Percentiles rank a stretch among this genome's conserved stretches.
These are phyloP conservation scores for Gloeophyllum trabeum DNA, from an alignment of 768 basidiomycete species.

Conservation along the genomic window DNA sequence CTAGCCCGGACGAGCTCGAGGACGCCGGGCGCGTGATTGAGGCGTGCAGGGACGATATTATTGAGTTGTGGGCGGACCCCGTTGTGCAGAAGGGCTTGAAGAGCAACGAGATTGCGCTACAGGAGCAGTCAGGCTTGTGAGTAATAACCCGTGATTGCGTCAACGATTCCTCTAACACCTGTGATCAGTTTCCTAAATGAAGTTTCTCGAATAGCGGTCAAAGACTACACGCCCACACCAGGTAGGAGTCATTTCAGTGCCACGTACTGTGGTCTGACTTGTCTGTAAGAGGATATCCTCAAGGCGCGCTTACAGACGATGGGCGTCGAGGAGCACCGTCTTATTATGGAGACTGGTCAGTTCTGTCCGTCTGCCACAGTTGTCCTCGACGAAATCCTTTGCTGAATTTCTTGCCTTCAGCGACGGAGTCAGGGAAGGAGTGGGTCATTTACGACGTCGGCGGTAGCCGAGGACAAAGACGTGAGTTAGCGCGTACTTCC, in stretches of 20 bases:
- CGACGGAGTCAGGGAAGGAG: conserved; percentile 21
- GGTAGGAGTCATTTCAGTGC: conserved; percentile 21
- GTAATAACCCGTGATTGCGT: conserved; percentile 15
- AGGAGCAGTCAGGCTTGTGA: conserved; percentile 55
- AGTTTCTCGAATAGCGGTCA: conserved; percentile 35
- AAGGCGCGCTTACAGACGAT: conserved; percentile 52
- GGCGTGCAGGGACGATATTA: conserved; percentile 44
- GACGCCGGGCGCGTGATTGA: conserved; percentile 33
- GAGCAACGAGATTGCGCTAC: conserved; percentile 31
- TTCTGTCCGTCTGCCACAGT: conserved; percentile 3
- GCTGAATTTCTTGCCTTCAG: background rate
- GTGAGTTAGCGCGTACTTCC: too few relatives aligned
- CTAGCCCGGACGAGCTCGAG: conserved; percentile 23
- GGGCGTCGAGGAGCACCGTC: conserved; percentile 53
- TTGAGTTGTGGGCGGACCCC: conserved; percentile 37
- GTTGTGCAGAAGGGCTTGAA: conserved; percentile 30
- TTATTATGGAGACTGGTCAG: conserved; percentile 34
- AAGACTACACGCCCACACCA: conserved; percentile 39
- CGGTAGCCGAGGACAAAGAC: conserved; percentile 44
- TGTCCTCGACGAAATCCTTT: background rate
- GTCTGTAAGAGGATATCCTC: conserved; percentile 45
- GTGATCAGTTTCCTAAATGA: conserved; percentile 44
- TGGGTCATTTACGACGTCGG: conserved; percentile 66
- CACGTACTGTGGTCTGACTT: background rate
- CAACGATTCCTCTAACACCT: background rate